Evolutionary conservation across 768 basidiomycete genomes (phyloP).

Genomic region (Collybiopsis confluens): DNA sequence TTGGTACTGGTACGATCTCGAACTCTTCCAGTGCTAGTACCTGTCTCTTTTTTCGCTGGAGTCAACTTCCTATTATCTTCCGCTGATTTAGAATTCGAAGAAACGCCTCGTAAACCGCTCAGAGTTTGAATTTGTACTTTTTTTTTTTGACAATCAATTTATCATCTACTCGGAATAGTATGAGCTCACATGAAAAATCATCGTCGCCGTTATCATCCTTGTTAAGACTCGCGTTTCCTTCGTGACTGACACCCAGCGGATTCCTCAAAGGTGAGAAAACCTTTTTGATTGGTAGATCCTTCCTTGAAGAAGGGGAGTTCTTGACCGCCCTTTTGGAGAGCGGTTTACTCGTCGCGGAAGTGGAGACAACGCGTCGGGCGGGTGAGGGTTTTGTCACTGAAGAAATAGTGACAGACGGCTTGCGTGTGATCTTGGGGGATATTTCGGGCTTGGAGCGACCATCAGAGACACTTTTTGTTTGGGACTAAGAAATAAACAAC

Average conservation of each 20-base stretch:
- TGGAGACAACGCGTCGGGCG: neutral
- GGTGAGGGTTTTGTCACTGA: slow-evolving; percentile 6
- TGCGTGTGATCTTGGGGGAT: slow-evolving; percentile 13
- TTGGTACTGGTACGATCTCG: neutral
- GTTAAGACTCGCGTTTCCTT: neutral
- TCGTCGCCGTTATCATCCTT: no score
- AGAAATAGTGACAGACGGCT: slow-evolving; percentile 4
- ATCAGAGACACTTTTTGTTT: neutral
- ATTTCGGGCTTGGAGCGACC: slow-evolving; percentile 13
- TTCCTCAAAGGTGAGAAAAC: slow-evolving; percentile 37
- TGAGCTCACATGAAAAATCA: slow-evolving; percentile 25
- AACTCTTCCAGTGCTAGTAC: neutral
- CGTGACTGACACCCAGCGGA: slow-evolving; percentile 30
- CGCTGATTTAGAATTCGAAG: neutral
- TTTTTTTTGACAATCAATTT: no score
- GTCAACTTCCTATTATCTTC: neutral
- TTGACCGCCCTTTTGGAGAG: neutral
- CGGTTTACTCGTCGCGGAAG: neutral
- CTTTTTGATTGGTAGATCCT: slow-evolving; percentile 20
- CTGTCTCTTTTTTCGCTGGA: neutral
- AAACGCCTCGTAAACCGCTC: neutral
- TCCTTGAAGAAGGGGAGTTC: neutral
- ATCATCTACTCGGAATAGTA: no score
- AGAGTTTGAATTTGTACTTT: slow-evolving; percentile 22
- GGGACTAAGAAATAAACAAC: slow-evolving; percentile 12